phyloP scores from a whole-genome alignment of 2,329 filamentous ascomycete species.

The Cercospora berteroae region DNA sequence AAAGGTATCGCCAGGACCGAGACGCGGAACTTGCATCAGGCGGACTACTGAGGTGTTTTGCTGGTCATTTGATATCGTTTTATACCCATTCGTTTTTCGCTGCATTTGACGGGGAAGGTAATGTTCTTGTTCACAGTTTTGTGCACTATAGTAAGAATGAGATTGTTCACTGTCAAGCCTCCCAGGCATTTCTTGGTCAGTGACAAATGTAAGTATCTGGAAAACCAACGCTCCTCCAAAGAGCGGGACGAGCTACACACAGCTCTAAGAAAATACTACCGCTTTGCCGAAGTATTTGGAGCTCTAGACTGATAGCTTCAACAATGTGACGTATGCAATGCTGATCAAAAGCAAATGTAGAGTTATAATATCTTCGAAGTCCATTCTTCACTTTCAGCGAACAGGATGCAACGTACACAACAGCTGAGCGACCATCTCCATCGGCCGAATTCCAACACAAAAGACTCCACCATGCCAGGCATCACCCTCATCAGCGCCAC shows the following conservation, averaged over 20 bases:
- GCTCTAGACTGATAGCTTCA: background rate
- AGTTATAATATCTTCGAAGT: background rate
- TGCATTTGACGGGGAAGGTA: background rate
- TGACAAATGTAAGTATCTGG: background rate
- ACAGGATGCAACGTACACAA: constrained; percentile 2
- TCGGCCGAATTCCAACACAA: background rate
- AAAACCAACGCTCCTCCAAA: background rate
- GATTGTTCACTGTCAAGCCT: background rate
- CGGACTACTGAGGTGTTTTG: constrained; percentile 13
- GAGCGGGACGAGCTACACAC: background rate
- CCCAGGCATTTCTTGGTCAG: background rate
- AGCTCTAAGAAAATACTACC: background rate
- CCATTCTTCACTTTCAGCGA: background rate
- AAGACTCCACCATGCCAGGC: background rate
- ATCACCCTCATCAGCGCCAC: constrained; percentile 24
- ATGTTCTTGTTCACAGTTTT: background rate
- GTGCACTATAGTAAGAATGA: background rate
- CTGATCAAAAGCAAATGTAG: background rate
- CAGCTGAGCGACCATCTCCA: background rate
- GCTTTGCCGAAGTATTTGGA: background rate
- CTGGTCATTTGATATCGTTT: background rate
- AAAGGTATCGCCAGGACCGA: constrained; percentile 34
- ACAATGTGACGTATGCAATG: background rate
- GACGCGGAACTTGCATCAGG: constrained; percentile 42
- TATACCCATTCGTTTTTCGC: constrained; percentile 1